Evolutionary conservation across 345 rosid genomes (phyloP).

Genomic region (Salix udensis): DNA sequence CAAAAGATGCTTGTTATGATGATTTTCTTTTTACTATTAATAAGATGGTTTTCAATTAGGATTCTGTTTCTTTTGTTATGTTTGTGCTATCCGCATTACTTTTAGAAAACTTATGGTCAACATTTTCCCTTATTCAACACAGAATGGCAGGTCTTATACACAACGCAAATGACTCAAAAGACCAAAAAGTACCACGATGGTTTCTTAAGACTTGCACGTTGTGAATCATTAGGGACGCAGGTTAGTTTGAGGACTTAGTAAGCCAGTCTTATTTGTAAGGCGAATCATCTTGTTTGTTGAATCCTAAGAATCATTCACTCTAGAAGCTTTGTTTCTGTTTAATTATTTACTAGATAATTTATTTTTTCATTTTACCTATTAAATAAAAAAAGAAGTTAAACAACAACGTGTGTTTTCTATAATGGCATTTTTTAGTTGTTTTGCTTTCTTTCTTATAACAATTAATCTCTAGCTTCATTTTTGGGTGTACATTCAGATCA

Average conservation of each 20-base stretch:
- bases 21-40: neutral
- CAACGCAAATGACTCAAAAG: conserved; percentile 54
- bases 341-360: too few species aligned
- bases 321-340: neutral
- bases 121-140: conserved; percentile 8
- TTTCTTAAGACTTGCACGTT: conserved; percentile 29
- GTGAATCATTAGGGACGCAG: conserved; percentile 46
- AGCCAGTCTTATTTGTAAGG: conserved; percentile 1
- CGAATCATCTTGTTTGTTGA: conserved; percentile 5
- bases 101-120: conserved; percentile 3
- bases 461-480: neutral
- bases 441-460: neutral
- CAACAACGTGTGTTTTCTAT: neutral
- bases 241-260: conserved; percentile 20
- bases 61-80: neutral
- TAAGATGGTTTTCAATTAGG: neutral
- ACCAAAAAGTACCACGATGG: conserved; percentile 70
- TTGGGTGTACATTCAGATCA: conserved; percentile 36
- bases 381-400: too few species aligned
- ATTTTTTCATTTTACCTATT: too few species aligned
- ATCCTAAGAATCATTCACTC: conserved; percentile 2
- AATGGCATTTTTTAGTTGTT: neutral
- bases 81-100: neutral
- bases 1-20: too few species aligned
- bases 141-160: conserved; percentile 67